Conservation (phyloP, 768 basidiomycete species). For the Russula foetens region DNA sequence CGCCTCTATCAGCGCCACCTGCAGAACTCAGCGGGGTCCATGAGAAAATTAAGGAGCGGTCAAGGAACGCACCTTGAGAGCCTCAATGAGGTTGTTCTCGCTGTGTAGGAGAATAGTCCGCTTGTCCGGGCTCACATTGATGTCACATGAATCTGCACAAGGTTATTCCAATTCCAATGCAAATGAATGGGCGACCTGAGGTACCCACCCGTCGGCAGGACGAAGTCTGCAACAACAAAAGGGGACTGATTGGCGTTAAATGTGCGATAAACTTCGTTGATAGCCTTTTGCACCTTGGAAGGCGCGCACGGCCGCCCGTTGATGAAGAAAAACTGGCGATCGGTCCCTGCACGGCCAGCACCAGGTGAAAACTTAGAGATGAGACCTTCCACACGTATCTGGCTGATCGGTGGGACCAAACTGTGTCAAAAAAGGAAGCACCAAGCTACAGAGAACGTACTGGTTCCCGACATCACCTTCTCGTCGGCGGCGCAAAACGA, state of each 20-base stretch:
- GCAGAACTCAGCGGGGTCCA: neutral
- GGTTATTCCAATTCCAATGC: neutral
- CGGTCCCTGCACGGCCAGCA: conserved; percentile 67
- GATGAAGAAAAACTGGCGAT: conserved; percentile 88
- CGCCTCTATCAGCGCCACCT: conserved; percentile 11
- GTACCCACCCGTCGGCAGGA: conserved; percentile 64
- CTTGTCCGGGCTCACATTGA: conserved; percentile 96
- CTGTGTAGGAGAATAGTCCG: conserved; percentile 89
- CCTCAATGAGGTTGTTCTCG: conserved; percentile 69
- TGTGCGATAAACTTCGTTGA: conserved; percentile 88
- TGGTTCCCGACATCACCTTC: conserved; percentile 7
- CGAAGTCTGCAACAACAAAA: conserved; percentile 76
- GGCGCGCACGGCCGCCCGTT: conserved; percentile 86
- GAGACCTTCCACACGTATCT: conserved; percentile 62
- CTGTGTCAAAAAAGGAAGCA: conserved; percentile 1
- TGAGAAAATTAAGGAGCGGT: neutral
- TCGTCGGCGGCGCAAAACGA: conserved; percentile 36
- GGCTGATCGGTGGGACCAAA: conserved; percentile 16
- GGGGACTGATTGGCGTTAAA: conserved; percentile 74
- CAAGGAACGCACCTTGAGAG: conserved; percentile 54
- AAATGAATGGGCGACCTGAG: neutral
- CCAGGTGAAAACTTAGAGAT: conserved; percentile 77
- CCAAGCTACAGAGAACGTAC: neutral
- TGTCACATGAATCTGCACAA: conserved; percentile 64
- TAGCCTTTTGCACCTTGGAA: conserved; percentile 73